phyloP scores from a whole-genome alignment of 495 filamentous ascomycete species.

The Letharia columbiana region DNA sequence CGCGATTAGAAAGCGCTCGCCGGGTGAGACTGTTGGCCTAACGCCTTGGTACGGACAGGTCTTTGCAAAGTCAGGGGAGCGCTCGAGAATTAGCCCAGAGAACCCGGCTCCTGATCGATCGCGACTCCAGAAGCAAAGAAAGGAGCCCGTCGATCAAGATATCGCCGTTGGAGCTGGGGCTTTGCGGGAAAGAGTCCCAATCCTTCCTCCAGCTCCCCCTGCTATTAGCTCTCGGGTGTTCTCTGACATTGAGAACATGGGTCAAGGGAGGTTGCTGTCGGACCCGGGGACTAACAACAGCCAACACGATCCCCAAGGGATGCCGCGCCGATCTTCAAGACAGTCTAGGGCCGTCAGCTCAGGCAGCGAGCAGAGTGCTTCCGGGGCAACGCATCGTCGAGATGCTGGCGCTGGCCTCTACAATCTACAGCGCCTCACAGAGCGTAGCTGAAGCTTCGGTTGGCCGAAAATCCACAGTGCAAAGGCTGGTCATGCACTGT shows the following conservation, averaged over 20 bases:
- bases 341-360: conserved; percentile 3
- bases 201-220: conserved; percentile 5
- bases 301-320: conserved; percentile 6
- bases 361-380: neutral
- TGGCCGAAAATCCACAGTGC: neutral
- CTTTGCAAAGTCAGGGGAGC: neutral
- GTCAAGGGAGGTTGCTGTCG: conserved; percentile 4
- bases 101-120: neutral
- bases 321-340: conserved; percentile 8
- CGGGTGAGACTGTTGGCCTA: neutral
- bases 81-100: neutral
- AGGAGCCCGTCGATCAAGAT: neutral
- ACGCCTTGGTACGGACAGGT: neutral
- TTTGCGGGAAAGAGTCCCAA: neutral
- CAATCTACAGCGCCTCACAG: neutral
- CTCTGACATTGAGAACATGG: conserved; percentile 6
- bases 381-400: neutral
- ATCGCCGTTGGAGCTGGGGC: neutral
- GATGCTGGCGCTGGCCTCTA: conserved; percentile 26
- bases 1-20: neutral
- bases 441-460: neutral
- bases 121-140: neutral
- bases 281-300: neutral
- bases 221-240: neutral
- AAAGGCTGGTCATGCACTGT: neutral